Evolutionary conservation across 768 basidiomycete genomes (phyloP), one percentile per base, ranked within the genome.

Genomic region (Peribolospora kevripleyi): DNA sequence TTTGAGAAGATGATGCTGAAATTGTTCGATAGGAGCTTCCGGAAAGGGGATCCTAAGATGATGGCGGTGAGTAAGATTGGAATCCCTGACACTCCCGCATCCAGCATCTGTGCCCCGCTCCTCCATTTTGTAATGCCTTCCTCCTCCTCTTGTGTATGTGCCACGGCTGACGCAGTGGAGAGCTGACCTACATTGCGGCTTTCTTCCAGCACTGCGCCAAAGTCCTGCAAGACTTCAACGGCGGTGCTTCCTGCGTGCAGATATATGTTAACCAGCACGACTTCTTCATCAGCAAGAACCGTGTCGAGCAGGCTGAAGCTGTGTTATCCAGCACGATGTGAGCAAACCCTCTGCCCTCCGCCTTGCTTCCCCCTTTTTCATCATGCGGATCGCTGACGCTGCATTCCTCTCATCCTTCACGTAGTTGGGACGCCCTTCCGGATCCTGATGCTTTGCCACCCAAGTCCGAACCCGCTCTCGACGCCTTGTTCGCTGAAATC

Each of bases 241-340:
- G 93, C 5, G 93, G 93, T 7, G 73, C 83, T 48, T 91, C 88
- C 0, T 97, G 93, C 64, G 83, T 98, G 5, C 90, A 95, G 68
- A 85, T 97, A 9, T 98, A 97, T 63, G 93, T 98, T 54, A 98
- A 97, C 63, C 93, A 98, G 65, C 93, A 98, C 62, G 93, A 97
- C 66, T 98, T 98, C 72, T 98, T 98, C 73, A 95, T 97, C 66
- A 70, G 70, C 11, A 71, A 72, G 55, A 90, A 90, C 65, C 77
- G 84, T 54, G 78, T 85, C 45, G 78, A 81, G 42, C 67, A 71
- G 48, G 67, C 66, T 3, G 55, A 57, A 50, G 55, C 49, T n/a
- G 56, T 61, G 37, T 56, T 76, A 41, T 79, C 80, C 61, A 71
- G 71, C n/a, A 48, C 65, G 46, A 54, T 65, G 56, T 52, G 56